Evolutionary conservation across 2,329 filamentous ascomycete species (phyloP).

Genomic region (Torrubiella hemipterigena): DNA sequence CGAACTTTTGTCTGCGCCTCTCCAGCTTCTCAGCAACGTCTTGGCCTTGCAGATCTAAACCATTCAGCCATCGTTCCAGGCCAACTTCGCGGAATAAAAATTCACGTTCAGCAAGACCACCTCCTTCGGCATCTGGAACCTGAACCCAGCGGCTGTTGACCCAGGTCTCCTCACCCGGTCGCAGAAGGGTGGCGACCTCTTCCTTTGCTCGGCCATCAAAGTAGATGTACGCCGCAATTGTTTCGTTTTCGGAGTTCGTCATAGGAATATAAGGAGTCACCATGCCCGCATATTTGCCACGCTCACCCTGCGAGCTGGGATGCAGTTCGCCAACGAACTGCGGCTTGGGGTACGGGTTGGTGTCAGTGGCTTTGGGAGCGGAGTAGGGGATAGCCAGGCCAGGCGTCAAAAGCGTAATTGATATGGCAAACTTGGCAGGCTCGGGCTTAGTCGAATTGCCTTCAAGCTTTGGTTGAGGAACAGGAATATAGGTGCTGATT

Average conservation of each 20-base stretch:
- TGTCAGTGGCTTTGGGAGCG: constrained; percentile 64
- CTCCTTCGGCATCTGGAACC: constrained; percentile 79
- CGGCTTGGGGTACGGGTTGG: constrained; percentile 69
- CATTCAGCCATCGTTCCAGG: constrained; percentile 91
- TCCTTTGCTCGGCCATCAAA: constrained; percentile 94
- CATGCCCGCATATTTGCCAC: constrained; percentile 35
- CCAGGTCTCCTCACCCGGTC: constrained; percentile 95
- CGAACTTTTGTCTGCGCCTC: constrained; percentile 72
- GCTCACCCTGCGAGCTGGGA: constrained; percentile 37
- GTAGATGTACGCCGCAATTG: constrained; percentile 96
- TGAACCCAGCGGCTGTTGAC: constrained; percentile 98
- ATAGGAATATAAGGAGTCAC: constrained; percentile 82
- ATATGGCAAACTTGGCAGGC: constrained; percentile 94
- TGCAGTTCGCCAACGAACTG: constrained; percentile 63
- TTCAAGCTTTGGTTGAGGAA: constrained; percentile 69
- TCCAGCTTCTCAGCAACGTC: constrained; percentile 84
- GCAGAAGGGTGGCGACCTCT: constrained; percentile 86
- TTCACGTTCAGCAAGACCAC: constrained; percentile 88
- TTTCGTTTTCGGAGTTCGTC: constrained; percentile 89
- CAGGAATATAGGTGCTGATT: constrained; percentile 95
- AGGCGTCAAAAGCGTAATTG: constrained; percentile 86
- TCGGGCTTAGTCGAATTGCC: constrained; percentile 62
- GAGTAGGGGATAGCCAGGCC: constrained; percentile 87
- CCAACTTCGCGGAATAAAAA: constrained; percentile 97
- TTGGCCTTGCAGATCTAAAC: constrained; percentile 85